Base-by-base conservation (phyloP, 2,329 filamentous ascomycete genomes). In the Didymella pinodella region DNA sequence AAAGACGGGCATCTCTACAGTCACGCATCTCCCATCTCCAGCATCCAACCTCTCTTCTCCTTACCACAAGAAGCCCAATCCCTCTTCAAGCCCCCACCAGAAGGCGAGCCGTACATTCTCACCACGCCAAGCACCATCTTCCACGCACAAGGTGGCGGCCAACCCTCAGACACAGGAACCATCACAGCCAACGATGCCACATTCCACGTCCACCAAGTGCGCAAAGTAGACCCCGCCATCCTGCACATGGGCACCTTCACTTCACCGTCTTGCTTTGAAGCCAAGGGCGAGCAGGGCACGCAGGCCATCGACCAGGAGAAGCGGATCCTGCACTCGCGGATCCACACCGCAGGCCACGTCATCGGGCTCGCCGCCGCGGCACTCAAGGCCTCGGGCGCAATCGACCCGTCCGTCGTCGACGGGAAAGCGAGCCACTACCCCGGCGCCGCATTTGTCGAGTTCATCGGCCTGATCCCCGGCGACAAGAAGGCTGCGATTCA, bases 261-360 rank as follows among this genome's bases (percentile, higher is more conserved):
- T 2, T 7, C 20, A 6, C 7, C 10, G 4, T n/a, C 32, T 1
- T 10, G 0, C 7, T 31, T 31, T 29, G 14, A 7, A 22, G 22
- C 29, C 29, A 25, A 26, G 5, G 20, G 20, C 11, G 31, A 36
- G 31, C 3, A 44, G 0, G 48, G 48, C 0, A 76, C 78, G 7
- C 89, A 91, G 68, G 65, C 69, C 12, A 85, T 92, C 55, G 85
- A 92, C 70, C 75, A 67, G 0, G 82, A 84, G 18, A 89, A 86
- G 63, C 83, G 90, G 0, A 69, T 81, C 0, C 79, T 90, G 0
- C 86, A 89, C 76, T 91, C 88, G 0, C 84, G 89, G 0, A 81
- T 89, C 0, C 90, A 93, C 75, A 92, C 90, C 0, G 90, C 88
- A 0, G 90, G 90, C 32, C 90, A 93, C 66, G 85, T 92, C 3